Percentiles rank a stretch among this genome's conserved stretches.
These are phyloP conservation scores for Nakazawaea peltata DNA, from an alignment of 805 yeast species.

Conservation along the genomic window DNA sequence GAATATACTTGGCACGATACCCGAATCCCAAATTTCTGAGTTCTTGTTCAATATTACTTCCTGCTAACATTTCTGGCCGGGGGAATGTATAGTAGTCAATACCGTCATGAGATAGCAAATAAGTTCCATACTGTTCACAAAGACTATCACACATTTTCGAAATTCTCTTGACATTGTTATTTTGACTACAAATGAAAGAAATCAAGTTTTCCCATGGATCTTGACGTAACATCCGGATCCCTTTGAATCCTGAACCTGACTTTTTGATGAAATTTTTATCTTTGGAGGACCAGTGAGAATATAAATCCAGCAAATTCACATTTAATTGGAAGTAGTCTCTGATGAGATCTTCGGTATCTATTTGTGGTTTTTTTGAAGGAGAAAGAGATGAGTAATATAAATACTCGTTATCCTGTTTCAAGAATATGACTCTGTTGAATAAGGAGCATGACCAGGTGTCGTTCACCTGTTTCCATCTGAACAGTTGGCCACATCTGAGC, in stretches of 20 bases:
- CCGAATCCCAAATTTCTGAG: constrained; percentile 67
- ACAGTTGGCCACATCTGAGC: constrained; percentile 80
- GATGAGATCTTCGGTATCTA: constrained; percentile 34
- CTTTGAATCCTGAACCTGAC: constrained; percentile 34
- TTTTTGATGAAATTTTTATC: constrained; percentile 41
- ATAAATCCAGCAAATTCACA: constrained; percentile 44
- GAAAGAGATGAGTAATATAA: constrained; percentile 44
- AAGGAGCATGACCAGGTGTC: constrained; percentile 61
- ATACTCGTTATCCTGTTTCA: constrained; percentile 46
- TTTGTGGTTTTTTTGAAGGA: constrained; percentile 11
- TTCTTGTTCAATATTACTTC: constrained; percentile 16
- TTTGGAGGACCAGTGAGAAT: constrained; percentile 49
- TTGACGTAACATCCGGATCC: constrained; percentile 80
- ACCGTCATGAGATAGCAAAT: constrained; percentile 30
- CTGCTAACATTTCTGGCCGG: constrained; percentile 40
- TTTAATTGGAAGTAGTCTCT: constrained; percentile 65
- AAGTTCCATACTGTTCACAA: constrained; percentile 62
- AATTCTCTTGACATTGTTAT: constrained; percentile 89
- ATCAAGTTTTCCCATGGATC: constrained; percentile 96
- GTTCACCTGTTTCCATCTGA: constrained; percentile 62
- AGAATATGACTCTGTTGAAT: constrained; percentile 49
- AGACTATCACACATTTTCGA: constrained; percentile 85
- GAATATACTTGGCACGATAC: constrained; percentile 83
- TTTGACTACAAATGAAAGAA: constrained; percentile 91
- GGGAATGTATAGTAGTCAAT: constrained; percentile 70